Base-by-base conservation (phyloP, 169 alveolate species). In the Plasmodium inui region DNA sequence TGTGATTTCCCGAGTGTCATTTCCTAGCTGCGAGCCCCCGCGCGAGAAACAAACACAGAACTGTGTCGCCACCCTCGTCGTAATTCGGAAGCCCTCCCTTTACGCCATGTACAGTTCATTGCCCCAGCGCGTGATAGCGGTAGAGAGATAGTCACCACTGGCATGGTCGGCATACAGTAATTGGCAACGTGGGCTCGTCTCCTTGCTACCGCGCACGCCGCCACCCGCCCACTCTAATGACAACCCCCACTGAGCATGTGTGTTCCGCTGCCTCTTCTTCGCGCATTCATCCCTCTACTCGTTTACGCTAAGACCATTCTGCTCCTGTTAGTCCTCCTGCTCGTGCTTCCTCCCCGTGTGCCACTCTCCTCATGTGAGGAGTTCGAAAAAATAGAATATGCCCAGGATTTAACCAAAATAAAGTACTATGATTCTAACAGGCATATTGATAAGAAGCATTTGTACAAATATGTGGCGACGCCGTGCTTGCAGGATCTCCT, bases 401-500 rank as follows among this genome's bases (percentile, higher is more conserved):
- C 84, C 10, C 93, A 86, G 30, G 74, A 53, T 10, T 30, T 86
- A 22, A 89, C 94, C 67, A 78, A 67, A 89, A 89, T 89, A 79
- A 89, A 78, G 44, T 89, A 89, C 73, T 89, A 89, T 50, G 94
- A 89, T 19, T 79, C 73, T 4, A 14, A 76, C 9, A 57, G 71
- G 19, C 53, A 80, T 50, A 89, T 89, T 41, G 94, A 89, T 30
- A 89, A 81, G 46, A 50, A 1, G 10, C 55, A 89, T 46, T 57
- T 89, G 73, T 73, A 89, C 55, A 89, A 78, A 26, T 67, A 89
- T 50, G 94, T 89, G 26, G 94, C 78, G 32, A 78, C 79, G 41
- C 76, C 83, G n/a, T 22, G 32, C 17, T n/a, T 89, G 12, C 94
- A 89, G 72, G 94, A 89, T 55, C 32, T 89, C 14, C 17, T 80